Percentiles rank a stretch among this genome's conserved stretches.
Evolutionary conservation across 2,329 filamentous ascomycete genomes (phyloP).

Genomic region (Samsoniella hepiali): DNA sequence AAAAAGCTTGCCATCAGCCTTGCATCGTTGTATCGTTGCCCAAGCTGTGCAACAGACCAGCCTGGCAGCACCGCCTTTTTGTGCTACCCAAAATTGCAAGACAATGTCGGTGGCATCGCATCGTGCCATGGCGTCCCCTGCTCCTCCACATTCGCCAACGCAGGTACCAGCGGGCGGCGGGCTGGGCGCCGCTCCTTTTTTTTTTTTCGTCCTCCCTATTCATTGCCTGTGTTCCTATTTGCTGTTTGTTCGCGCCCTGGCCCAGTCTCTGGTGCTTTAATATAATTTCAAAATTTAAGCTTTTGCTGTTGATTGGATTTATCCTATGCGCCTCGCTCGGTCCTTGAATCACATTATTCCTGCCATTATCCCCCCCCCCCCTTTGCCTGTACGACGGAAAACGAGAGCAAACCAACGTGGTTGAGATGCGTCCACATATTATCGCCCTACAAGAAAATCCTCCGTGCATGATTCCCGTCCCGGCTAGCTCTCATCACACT

Average conservation of each 20-base stretch:
- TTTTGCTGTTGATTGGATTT: not conserved
- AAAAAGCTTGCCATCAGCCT: too few relatives aligned
- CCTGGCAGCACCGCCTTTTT: not conserved
- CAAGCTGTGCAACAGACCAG: not conserved
- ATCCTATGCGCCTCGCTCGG: not conserved
- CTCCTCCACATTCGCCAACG: not conserved
- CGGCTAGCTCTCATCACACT: not conserved
- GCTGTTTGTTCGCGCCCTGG: not conserved
- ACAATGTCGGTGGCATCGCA: not conserved
- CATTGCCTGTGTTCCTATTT: not conserved
- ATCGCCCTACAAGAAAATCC: not conserved
- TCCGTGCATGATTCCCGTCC: not conserved
- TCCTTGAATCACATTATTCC: not conserved
- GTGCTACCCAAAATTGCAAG: not conserved
- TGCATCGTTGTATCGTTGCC: too few relatives aligned
- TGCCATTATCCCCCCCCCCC: too few relatives aligned
- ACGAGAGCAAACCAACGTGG: not conserved
- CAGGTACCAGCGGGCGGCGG: conserved; percentile 6
- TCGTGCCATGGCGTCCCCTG: not conserved
- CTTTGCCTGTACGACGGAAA: not conserved
- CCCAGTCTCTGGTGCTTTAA: not conserved
- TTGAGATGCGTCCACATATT: not conserved
- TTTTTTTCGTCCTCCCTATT: not conserved
- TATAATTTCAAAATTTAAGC: not conserved
- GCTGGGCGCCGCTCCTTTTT: not conserved